Percentiles rank a stretch among this genome's conserved stretches.
phyloP scores from a whole-genome alignment of 495 filamentous ascomycete genomes.

The Trypethelium eluteriae region DNA sequence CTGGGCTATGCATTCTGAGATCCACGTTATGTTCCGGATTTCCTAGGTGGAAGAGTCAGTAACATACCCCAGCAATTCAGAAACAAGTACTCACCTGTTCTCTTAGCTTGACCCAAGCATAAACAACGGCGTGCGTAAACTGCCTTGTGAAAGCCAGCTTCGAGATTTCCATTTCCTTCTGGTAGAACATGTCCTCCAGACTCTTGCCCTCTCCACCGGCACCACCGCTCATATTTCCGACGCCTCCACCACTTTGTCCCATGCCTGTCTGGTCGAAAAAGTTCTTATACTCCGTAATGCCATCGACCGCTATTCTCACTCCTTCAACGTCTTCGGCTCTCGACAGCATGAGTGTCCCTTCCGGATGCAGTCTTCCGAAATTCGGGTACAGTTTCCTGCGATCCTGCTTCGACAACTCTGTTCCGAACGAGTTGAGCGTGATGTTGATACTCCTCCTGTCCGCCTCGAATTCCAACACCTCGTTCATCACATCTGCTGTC shows the following conservation, averaged over 20 bases:
- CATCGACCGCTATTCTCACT: constrained; percentile 85
- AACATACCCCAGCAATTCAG: constrained; percentile 16
- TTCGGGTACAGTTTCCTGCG: constrained; percentile 92
- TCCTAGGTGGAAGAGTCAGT: constrained; percentile 53
- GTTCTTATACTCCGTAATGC: constrained; percentile 79
- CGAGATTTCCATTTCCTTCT: constrained; percentile 97
- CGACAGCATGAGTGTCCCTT: constrained; percentile 92
- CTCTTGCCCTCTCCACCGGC: constrained; percentile 70
- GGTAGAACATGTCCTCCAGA: constrained; percentile 95
- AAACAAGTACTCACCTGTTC: constrained; percentile 67
- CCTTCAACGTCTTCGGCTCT: constrained; percentile 90
- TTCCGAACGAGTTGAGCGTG: constrained; percentile 97
- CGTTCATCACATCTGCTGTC: constrained; percentile 86
- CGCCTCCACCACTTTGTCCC: constrained; percentile 58
- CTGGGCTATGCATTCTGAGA: constrained; percentile 98
- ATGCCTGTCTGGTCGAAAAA: constrained; percentile 92
- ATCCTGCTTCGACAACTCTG: constrained; percentile 87
- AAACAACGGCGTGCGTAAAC: constrained; percentile 91
- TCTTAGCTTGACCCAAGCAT: constrained; percentile 94
- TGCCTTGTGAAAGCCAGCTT: constrained; percentile 93
- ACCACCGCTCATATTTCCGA: constrained; percentile 79
- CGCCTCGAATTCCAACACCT: constrained; percentile 93
- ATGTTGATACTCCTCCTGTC: constrained; percentile 97
- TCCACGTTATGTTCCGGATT: constrained; percentile 99
- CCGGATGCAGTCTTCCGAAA: constrained; percentile 84